Conservation (phyloP, 2,329 filamentous ascomycete genomes). For the Scleromitrula shiraiana region DNA sequence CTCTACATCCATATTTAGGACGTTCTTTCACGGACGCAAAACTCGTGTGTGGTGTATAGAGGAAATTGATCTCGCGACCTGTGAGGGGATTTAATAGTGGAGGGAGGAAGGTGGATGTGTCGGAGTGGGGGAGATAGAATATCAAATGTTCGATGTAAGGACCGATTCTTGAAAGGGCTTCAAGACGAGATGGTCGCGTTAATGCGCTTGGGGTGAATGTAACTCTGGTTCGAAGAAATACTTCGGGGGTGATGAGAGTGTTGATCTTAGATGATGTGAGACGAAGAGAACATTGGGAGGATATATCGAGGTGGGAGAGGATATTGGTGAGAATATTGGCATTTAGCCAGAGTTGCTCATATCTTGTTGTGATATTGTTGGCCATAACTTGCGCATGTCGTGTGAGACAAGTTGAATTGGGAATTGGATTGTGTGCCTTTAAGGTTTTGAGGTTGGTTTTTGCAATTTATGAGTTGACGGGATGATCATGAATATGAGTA, state of each 20-base stretch:
- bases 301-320: slow-evolving; percentile 25
- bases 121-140: slow-evolving; percentile 68
- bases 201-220: slow-evolving; percentile 70
- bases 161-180: slow-evolving; percentile 69
- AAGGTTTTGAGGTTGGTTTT: no score
- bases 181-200: slow-evolving; percentile 63
- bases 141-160: slow-evolving; percentile 70
- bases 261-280: slow-evolving; percentile 63
- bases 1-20: slow-evolving; percentile 72
- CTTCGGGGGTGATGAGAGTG: slow-evolving; percentile 57
- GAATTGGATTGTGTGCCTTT: neutral
- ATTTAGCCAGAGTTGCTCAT: slow-evolving; percentile 28
- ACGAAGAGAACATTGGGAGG: slow-evolving; percentile 48
- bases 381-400: slow-evolving; percentile 31
- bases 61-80: slow-evolving; percentile 70
- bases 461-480: no score
- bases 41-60: slow-evolving; percentile 71
- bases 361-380: slow-evolving; percentile 23
- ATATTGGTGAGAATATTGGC: slow-evolving; percentile 22
- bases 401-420: neutral
- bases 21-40: slow-evolving; percentile 51
- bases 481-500: no score
- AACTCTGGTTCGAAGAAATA: slow-evolving; percentile 62
- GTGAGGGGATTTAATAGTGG: slow-evolving; percentile 73
- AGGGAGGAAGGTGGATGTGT: slow-evolving; percentile 74